phyloP scores from a whole-genome alignment of 2,329 filamentous ascomycete species.

The Rutstroemia sp. region DNA sequence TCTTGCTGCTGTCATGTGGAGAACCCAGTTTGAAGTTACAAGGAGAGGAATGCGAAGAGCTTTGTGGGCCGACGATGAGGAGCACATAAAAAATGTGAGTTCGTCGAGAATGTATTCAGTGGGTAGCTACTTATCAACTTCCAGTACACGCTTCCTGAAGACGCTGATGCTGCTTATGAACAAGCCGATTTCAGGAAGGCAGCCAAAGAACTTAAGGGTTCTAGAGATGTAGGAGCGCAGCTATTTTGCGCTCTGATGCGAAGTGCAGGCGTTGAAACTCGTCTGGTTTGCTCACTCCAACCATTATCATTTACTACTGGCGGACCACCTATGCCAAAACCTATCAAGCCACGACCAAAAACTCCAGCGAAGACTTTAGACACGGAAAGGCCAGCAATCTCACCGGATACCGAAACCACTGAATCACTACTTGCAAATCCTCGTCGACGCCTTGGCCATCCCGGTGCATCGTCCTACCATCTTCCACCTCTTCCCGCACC shows the following conservation, averaged over 20 bases:
- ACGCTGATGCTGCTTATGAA: conserved; percentile 58
- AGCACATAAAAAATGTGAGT: conserved; percentile 51
- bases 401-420: conserved; percentile 9
- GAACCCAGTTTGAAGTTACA: conserved; percentile 60
- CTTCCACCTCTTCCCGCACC: conserved; percentile 34
- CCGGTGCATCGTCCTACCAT: conserved; percentile 42
- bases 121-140: conserved; percentile 14
- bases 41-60: conserved; percentile 62
- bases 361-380: conserved; percentile 19
- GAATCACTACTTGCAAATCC: conserved; percentile 16
- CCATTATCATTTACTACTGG: conserved; percentile 45
- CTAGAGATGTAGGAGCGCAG: conserved; percentile 83
- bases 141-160: conserved; percentile 21
- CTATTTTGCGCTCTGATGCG: conserved; percentile 84
- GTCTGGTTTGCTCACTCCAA: conserved; percentile 87
- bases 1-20: conserved; percentile 60
- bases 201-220: conserved; percentile 65
- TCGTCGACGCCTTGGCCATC: conserved; percentile 28
- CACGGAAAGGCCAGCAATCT: conserved; percentile 18
- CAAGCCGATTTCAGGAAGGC: conserved; percentile 63
- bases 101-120: background rate
- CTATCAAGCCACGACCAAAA: conserved; percentile 9
- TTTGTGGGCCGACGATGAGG: conserved; percentile 65
- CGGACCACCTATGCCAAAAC: conserved; percentile 34
- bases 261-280: conserved; percentile 69